Evolutionary conservation across 192 early-diverging fungal genomes (phyloP).

Genomic region (Backusella westeae): DNA sequence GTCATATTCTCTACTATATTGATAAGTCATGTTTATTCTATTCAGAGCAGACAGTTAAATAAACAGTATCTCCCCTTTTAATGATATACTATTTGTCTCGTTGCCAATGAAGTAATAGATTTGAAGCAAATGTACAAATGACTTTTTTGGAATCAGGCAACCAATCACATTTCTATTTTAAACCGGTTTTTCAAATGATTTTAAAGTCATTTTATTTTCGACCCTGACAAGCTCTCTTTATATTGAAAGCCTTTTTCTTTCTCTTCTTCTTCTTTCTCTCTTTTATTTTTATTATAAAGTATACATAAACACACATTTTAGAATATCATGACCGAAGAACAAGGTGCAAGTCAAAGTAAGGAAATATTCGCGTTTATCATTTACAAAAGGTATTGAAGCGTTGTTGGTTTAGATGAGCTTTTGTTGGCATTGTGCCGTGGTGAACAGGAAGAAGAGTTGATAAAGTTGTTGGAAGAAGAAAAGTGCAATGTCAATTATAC

Average conservation of each 20-base stretch:
- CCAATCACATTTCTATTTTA: not conserved
- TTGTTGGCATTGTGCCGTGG: conserved; percentile 67
- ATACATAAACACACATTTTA: not conserved
- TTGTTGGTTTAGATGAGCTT: conserved; percentile 53
- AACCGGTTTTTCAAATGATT: not conserved
- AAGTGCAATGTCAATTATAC: conserved; percentile 54
- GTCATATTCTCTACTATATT: too few species aligned
- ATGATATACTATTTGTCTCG: too few species aligned
- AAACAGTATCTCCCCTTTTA: too few species aligned
- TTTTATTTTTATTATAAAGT: not conserved
- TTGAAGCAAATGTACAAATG: too few species aligned
- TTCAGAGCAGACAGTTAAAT: too few species aligned
- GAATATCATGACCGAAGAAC: conserved; percentile 8
- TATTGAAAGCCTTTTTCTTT: not conserved
- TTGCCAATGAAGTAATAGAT: too few species aligned
- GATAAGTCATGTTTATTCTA: too few species aligned
- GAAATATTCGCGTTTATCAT: not conserved
- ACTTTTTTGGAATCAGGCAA: not conserved
- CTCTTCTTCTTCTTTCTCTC: not conserved
- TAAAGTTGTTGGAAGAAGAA: conserved; percentile 49
- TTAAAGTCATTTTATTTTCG: not conserved
- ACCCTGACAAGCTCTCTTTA: not conserved
- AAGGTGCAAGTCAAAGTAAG: conserved; percentile 14
- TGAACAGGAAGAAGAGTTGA: conserved; percentile 67
- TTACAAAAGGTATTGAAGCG: not conserved